phyloP scores from a whole-genome alignment of 495 filamentous ascomycete genomes.

The Pseudoneurospora amorphoporcata region DNA sequence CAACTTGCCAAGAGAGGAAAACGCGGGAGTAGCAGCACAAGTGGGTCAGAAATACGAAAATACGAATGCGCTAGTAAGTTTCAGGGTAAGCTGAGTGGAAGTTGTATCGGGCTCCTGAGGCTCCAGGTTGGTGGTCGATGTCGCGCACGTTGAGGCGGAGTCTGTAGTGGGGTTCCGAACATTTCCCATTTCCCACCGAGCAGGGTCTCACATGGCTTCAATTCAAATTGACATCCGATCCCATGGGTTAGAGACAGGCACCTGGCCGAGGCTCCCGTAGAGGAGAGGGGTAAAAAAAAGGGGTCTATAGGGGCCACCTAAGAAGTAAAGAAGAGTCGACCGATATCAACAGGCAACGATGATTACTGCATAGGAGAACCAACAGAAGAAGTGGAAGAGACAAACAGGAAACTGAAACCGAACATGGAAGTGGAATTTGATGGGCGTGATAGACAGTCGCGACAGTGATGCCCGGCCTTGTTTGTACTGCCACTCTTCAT shows the following conservation, averaged over 20 bases:
- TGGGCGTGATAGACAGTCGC: not conserved
- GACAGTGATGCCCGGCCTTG: not conserved
- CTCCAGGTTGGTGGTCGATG: not conserved
- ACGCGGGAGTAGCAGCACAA: not conserved
- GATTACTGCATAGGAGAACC: not conserved
- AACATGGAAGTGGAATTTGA: not conserved
- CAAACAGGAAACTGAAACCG: not conserved
- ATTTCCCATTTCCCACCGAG: not conserved
- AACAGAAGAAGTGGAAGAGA: not conserved
- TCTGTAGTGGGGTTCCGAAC: not conserved
- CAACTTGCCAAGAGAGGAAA: not conserved
- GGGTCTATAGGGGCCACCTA: not conserved
- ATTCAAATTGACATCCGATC: not conserved
- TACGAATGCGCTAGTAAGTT: not conserved
- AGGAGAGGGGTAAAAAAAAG: not conserved
- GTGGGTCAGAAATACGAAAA: not conserved
- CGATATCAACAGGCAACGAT: not conserved
- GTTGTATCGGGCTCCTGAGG: no score
- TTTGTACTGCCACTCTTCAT: not conserved
- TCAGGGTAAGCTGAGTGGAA: not conserved
- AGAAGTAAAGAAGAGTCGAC: not conserved
- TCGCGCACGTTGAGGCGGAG: not conserved
- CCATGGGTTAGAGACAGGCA: not conserved
- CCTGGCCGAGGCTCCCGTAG: not conserved
- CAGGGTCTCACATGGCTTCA: not conserved